A percentile compares a stretch with the other conserved stretches of the same genome.
Conservation (phyloP, 1,284 basidiomycete genomes). For the Sphagnurus paluster region DNA sequence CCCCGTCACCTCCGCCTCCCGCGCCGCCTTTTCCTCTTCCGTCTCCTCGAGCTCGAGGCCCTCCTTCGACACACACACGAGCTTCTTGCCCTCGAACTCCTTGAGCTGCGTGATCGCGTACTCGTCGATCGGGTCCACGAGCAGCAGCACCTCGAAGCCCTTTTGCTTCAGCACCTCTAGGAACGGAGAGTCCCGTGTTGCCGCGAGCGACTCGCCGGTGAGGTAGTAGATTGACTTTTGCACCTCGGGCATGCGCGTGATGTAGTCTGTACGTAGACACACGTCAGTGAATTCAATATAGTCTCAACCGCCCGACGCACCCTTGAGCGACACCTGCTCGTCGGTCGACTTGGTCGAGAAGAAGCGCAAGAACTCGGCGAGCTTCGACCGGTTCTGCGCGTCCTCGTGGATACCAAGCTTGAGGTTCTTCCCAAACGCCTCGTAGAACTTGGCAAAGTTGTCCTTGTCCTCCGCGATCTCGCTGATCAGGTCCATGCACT, state of each 20-base stretch:
- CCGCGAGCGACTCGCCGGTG: constrained; percentile 94
- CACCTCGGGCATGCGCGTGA: constrained; percentile 98
- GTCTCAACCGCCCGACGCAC: constrained; percentile 38
- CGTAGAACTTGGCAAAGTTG: constrained; percentile 98
- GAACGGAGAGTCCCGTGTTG: constrained; percentile 96
- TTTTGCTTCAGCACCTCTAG: constrained; percentile 99
- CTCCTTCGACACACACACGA: constrained; percentile 98
- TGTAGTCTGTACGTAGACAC: constrained; percentile 76
- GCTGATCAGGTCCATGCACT: constrained; percentile 91
- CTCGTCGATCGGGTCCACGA: constrained; percentile 98
- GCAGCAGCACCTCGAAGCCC: constrained; percentile 97
- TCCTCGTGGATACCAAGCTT: constrained; percentile 99
- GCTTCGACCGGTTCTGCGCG: constrained; percentile 98
- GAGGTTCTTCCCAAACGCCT: constrained; percentile 95
- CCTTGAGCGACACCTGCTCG: constrained; percentile 94
- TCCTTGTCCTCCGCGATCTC: constrained; percentile 99
- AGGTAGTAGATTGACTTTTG: constrained; percentile 99
- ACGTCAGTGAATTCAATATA: neutral
- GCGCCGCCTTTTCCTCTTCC: constrained; percentile 92
- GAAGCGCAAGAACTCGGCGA: constrained; percentile 99
- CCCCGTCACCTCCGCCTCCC: constrained; percentile 86
- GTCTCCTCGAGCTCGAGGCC: constrained; percentile 99
- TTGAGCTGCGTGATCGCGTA: constrained; percentile 98
- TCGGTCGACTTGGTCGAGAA: constrained; percentile 94
- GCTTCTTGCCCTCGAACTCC: constrained; percentile 99